A percentile compares a stretch with the other conserved stretches of the same genome.
These are phyloP conservation scores for Hyphodiscus hymeniophilus DNA, from an alignment of 495 filamentous ascomycete genomes.

Conservation along the genomic window DNA sequence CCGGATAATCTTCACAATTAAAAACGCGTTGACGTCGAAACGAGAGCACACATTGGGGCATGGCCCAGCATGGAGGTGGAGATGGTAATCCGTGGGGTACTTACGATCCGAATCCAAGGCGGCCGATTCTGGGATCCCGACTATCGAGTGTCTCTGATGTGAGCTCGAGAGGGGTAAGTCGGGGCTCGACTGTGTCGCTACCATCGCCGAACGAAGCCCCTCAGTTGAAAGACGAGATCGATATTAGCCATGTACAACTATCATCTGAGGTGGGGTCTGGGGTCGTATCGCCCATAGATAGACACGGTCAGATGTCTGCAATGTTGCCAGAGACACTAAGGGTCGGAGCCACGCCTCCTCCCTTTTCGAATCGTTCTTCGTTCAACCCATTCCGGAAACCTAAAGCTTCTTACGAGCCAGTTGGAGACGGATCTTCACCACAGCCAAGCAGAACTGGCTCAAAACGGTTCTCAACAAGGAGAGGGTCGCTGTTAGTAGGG, in stretches of 20 bases:
- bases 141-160: slow-evolving; percentile 12
- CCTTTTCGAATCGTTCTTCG: background rate
- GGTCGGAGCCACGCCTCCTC: slow-evolving; percentile 7
- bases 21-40: background rate
- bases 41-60: slow-evolving; percentile 4
- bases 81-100: slow-evolving; percentile 8
- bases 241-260: slow-evolving; percentile 15
- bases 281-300: background rate
- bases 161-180: slow-evolving; percentile 3
- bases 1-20: background rate
- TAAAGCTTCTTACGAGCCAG: slow-evolving; percentile 6
- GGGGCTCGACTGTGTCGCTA: slow-evolving; percentile 11
- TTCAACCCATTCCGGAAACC: slow-evolving; percentile 16
- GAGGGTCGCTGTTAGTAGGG: slow-evolving; percentile 6
- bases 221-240: slow-evolving; percentile 10
- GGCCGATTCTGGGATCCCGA: slow-evolving; percentile 8
- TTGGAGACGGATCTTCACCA: background rate
- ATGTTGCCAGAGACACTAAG: slow-evolving; percentile 9
- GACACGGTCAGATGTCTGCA: background rate
- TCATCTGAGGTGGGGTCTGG: slow-evolving; percentile 1
- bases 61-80: slow-evolving; percentile 13
- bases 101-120: background rate
- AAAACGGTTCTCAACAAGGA: slow-evolving; percentile 9
- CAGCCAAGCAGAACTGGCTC: background rate
- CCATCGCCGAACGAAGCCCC: slow-evolving; percentile 3